A percentile compares a stretch with the other conserved stretches of the same genome.
phyloP scores from a whole-genome alignment of 2,329 filamentous ascomycete species.

The Tolypocladium endophyticum region DNA sequence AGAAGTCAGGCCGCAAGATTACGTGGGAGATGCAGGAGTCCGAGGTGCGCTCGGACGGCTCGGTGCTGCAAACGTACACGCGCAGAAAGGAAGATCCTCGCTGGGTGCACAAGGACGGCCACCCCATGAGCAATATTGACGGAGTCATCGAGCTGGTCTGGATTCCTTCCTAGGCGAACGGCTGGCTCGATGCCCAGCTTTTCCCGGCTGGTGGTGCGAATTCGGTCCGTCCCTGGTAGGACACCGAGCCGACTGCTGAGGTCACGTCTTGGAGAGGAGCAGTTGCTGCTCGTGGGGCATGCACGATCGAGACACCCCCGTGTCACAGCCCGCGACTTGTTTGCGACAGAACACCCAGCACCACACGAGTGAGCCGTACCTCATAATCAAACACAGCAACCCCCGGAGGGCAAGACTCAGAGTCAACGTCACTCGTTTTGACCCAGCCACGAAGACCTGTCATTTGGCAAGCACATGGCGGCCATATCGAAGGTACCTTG shows the following conservation, averaged over 20 bases:
- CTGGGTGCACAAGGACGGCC: slow-evolving; percentile 36
- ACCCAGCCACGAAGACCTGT: neutral
- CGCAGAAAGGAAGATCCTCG: slow-evolving; percentile 40
- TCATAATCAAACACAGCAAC: neutral
- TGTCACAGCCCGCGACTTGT: neutral
- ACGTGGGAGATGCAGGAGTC: slow-evolving; percentile 45
- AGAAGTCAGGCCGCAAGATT: slow-evolving; percentile 39
- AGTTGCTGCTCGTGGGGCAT: neutral
- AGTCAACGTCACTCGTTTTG: neutral
- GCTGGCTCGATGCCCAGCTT: neutral
- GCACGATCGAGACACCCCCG: neutral
- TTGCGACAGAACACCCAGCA: neutral
- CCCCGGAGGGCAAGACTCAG: neutral
- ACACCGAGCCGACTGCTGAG: neutral
- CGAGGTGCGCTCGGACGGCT: slow-evolving; percentile 33
- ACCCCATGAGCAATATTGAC: slow-evolving; percentile 41
- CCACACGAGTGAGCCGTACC: neutral
- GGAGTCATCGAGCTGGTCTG: slow-evolving; percentile 48
- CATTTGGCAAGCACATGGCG: neutral
- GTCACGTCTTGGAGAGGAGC: neutral
- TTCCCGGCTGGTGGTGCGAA: neutral
- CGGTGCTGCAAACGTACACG: slow-evolving; percentile 42
- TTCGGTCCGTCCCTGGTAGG: neutral
- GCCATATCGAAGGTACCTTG: neutral
- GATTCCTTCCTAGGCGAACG: slow-evolving; percentile 24